Percentiles rank a stretch among this genome's conserved stretches.
Evolutionary conservation across 306 rosid genomes (phyloP).

Genomic region (Quercus robur): DNA sequence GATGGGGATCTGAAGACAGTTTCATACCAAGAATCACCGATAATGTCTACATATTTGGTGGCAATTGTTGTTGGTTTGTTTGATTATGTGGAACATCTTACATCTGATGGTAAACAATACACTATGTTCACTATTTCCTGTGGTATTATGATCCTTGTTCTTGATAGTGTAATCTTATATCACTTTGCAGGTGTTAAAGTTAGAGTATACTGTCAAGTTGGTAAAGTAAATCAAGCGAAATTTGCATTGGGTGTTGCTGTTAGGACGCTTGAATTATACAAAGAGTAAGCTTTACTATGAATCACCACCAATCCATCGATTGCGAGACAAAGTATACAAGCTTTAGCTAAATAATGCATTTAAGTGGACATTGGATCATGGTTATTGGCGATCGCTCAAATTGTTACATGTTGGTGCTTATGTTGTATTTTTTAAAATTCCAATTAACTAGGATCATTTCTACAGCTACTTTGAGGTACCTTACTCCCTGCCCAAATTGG

Average conservation of each 20-base stretch:
- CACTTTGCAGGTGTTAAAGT: conserved; percentile 79
- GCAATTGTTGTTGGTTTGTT: conserved; percentile 89
- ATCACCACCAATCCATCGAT: not conserved
- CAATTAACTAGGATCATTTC: conserved; percentile 24
- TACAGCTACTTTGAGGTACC: conserved; percentile 85
- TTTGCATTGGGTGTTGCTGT: conserved; percentile 86
- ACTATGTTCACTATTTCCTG: conserved; percentile 1
- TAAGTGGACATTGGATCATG: conserved; percentile 10
- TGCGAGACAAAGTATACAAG: not conserved
- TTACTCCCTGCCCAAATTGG: conserved; percentile 84
- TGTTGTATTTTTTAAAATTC: conserved; percentile 11
- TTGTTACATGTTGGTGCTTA: not conserved
- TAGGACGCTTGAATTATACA: conserved; percentile 66
- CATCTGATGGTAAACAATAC: conserved; percentile 63
- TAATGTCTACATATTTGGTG: conserved; percentile 92
- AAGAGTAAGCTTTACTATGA: conserved; percentile 51
- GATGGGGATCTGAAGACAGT: conserved; percentile 62
- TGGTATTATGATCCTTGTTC: not conserved
- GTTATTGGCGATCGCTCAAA: not conserved
- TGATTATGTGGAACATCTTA: conserved; percentile 85
- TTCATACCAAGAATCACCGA: conserved; percentile 73
- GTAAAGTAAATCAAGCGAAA: conserved; percentile 79
- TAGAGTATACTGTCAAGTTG: conserved; percentile 87
- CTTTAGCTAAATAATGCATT: not conserved
- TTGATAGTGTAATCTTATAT: conserved; percentile 42